Evolutionary conservation across 768 basidiomycete genomes (phyloP).

Genomic region (Gymnopilus junonius): DNA sequence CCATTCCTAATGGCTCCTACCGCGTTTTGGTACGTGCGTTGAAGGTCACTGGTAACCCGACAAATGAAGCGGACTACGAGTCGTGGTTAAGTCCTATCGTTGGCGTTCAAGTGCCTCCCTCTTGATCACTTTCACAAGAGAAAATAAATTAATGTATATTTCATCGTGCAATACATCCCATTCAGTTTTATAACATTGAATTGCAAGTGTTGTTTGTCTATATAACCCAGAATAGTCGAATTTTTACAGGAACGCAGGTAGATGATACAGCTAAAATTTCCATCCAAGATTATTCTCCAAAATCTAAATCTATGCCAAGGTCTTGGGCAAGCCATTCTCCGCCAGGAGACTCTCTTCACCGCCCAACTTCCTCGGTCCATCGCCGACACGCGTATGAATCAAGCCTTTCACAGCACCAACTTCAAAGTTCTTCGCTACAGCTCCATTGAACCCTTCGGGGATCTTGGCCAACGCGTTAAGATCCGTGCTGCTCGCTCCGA

Average conservation of each 20-base stretch:
- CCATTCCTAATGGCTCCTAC: constrained; percentile 46
- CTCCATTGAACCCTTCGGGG: constrained; percentile 76
- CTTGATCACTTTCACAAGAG: not conserved
- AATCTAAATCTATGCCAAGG: constrained; percentile 35
- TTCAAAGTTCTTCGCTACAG: constrained; percentile 73
- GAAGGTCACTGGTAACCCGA: constrained; percentile 45
- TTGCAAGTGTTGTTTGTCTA: not conserved
- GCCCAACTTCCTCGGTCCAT: constrained; percentile 79
- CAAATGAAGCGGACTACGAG: constrained; percentile 48
- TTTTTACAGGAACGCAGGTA: not conserved
- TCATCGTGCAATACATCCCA: not conserved
- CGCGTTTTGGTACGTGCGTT: constrained; percentile 44
- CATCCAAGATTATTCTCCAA: not conserved
- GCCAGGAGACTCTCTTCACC: constrained; percentile 69
- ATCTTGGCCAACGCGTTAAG: constrained; percentile 51
- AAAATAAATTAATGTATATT: not conserved
- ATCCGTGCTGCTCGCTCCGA: constrained; percentile 42
- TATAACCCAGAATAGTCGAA: not conserved
- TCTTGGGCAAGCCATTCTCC: constrained; percentile 70
- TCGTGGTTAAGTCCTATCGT: constrained; percentile 49
- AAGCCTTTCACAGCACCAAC: constrained; percentile 84
- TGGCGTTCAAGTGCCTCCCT: constrained; percentile 38
- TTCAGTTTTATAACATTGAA: not conserved
- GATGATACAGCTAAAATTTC: not conserved
- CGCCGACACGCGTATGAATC: constrained; percentile 93